Percentiles rank a stretch among this genome's conserved stretches.
Conservation (phyloP, 73 alveolate genomes). For the Diophrys appendiculata region DNA sequence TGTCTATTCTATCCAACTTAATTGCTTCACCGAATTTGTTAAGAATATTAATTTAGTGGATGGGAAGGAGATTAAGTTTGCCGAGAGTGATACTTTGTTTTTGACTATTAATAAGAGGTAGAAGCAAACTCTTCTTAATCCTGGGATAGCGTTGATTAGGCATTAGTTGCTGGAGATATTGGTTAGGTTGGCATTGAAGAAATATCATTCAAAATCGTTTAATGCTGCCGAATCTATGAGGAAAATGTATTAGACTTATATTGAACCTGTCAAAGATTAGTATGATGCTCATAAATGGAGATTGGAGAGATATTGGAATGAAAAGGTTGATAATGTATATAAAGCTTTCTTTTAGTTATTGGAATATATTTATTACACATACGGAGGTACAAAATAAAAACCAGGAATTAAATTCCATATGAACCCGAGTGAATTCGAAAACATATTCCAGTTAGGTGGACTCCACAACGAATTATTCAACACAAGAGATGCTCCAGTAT, state of each 20-base stretch:
- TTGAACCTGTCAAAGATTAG: background rate
- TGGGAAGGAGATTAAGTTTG: conserved; percentile 18
- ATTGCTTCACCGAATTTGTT: conserved; percentile 12
- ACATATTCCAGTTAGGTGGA: conserved; percentile 36
- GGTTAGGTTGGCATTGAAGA: conserved; percentile 51
- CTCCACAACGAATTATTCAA: conserved; percentile 73
- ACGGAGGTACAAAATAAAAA: conserved; percentile 66
- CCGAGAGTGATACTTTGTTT: conserved; percentile 52
- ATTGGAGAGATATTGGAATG: conserved; percentile 82
- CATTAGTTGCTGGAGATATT: conserved; percentile 58
- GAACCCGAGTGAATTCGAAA: conserved; percentile 70
- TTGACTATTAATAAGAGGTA: conserved; percentile 44
- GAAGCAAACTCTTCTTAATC: conserved; percentile 52
- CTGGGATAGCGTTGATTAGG: conserved; percentile 64
- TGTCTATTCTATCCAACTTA: conserved; percentile 8
- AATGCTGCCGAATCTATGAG: background rate
- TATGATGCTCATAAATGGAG: conserved; percentile 36
- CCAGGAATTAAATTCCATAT: conserved; percentile 43
- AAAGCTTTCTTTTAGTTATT: conserved; percentile 74
- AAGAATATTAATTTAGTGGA: conserved; percentile 6
- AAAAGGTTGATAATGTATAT: conserved; percentile 74
- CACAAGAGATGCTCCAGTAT: conserved; percentile 76
- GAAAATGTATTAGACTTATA: conserved; percentile 1
- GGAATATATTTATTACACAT: conserved; percentile 67
- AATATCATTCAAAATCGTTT: conserved; percentile 12